These are phyloP conservation scores for Nemania sp. DNA, from an alignment of 2,329 filamentous ascomycete genomes.

Conservation along the genomic window DNA sequence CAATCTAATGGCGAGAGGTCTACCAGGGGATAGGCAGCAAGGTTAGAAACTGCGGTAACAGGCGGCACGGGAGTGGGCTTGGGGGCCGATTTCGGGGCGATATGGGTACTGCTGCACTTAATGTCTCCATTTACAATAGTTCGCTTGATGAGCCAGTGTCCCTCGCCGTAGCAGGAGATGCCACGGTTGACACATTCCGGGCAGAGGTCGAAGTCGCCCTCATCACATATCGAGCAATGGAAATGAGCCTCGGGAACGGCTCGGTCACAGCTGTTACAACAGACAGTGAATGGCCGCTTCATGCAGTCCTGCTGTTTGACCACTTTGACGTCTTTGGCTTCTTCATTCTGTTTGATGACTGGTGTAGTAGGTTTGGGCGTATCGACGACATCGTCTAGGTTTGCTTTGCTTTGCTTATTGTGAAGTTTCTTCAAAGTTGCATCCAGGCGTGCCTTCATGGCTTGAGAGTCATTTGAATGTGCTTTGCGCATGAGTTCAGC, in stretches of 20 bases:
- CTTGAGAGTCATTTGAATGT: constrained; percentile 6
- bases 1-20: constrained; percentile 7
- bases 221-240: constrained; percentile 92
- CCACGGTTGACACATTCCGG: constrained; percentile 75
- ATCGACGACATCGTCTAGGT: background rate
- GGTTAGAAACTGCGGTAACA: constrained; percentile 9
- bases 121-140: constrained; percentile 77
- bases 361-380: background rate
- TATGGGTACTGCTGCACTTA: constrained; percentile 82
- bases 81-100: constrained; percentile 65
- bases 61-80: background rate
- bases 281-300: constrained; percentile 72
- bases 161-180: constrained; percentile 74
- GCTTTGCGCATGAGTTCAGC: constrained; percentile 21
- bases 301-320: constrained; percentile 21
- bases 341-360: constrained; percentile 11
- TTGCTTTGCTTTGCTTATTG: background rate
- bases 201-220: constrained; percentile 94
- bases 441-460: background rate
- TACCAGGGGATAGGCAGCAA: constrained; percentile 30
- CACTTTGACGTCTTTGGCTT: background rate
- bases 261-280: constrained; percentile 87
- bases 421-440: background rate
- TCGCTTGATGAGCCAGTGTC: constrained; percentile 95
- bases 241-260: constrained; percentile 83